Base-by-base conservation (phyloP, 352 stramenopile genomes). In the Pythium phragmiticola region DNA sequence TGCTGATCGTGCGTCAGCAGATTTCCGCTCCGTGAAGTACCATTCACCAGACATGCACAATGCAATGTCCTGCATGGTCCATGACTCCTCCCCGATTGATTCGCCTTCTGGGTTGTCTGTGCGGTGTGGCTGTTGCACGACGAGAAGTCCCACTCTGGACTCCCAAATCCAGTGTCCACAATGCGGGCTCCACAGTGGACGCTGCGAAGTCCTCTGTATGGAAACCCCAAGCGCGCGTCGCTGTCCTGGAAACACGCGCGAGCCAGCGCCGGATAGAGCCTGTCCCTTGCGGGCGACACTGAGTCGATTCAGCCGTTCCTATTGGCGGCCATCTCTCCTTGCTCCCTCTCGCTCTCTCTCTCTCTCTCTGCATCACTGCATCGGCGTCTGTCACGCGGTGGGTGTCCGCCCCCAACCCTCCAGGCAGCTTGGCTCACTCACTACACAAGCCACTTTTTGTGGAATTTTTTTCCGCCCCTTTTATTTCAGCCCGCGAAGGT, bases 321-420 rank as follows among this genome's bases (percentile, higher is more conserved):
- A 28, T 50, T 23, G 21, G 45, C 26, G 21, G 11, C 45, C 45
- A 13, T 23, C 45, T 51, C 45, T 23, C 43, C 14, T n/a, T 7
- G 4, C 19, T 13, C 43, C 43, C 43, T 50, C 19, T 50, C 43
- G 43, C 43, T 50, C 17, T 30, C 5, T 52, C 46, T 52, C 46
- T 14, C 46, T 52, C 46, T 52, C 49, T 43, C 17, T 14, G 49
- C 17, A 56, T 57, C 50, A 57, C 33, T 46, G 7, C 50, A 23
- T 9, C 30, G 12, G 28, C 16, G 28, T 55, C 17, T 45, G 50
- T 57, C 50, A 57, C 50, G 50, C 34, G 17, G 50, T 4, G 43
- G 50, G 28, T 23, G 30, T 17, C 21, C 28, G 50, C 43, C 50
- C 50, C 50, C 30, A 57, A 57, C 50, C 50, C 50, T 57, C 28